Evolutionary conservation across 768 basidiomycete species (phyloP).

Genomic region (button mushroom (Agaricus bisporus)): DNA sequence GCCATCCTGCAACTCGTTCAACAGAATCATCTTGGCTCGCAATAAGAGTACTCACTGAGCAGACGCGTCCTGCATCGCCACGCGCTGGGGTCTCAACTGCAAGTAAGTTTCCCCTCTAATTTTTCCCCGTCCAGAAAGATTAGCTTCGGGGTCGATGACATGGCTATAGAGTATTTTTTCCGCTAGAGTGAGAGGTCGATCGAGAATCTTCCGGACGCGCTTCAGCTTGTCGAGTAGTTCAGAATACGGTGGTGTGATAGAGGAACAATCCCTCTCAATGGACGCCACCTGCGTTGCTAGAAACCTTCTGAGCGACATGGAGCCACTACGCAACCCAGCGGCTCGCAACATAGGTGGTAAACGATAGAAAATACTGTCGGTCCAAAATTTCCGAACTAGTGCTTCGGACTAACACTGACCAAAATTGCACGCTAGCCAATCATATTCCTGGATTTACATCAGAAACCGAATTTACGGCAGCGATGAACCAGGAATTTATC

Average conservation of each 20-base stretch:
- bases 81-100: constrained; percentile 85
- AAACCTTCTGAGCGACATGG: constrained; percentile 20
- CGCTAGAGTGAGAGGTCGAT: constrained; percentile 83
- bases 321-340: constrained; percentile 18
- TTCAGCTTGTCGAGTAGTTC: constrained; percentile 64
- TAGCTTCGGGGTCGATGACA: constrained; percentile 71
- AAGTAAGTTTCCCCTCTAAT: constrained; percentile 86
- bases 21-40: constrained; percentile 8
- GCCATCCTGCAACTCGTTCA: constrained; percentile 57
- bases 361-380: background rate
- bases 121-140: constrained; percentile 54
- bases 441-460: background rate
- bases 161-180: constrained; percentile 98
- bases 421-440: constrained; percentile 3
- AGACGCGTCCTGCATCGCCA: constrained; percentile 96
- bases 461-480: too few relatives aligned
- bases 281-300: constrained; percentile 33
- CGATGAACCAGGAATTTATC: too few relatives aligned
- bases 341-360: constrained; percentile 22
- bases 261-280: constrained; percentile 36
- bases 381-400: background rate
- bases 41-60: constrained; percentile 59
- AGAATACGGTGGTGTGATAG: constrained; percentile 84
- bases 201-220: constrained; percentile 61
- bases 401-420: background rate